Percentiles rank a stretch among this genome's conserved stretches.
phyloP scores from a whole-genome alignment of 225 moss, liverwort and hornwort species.

The Physcomitrium patens region DNA sequence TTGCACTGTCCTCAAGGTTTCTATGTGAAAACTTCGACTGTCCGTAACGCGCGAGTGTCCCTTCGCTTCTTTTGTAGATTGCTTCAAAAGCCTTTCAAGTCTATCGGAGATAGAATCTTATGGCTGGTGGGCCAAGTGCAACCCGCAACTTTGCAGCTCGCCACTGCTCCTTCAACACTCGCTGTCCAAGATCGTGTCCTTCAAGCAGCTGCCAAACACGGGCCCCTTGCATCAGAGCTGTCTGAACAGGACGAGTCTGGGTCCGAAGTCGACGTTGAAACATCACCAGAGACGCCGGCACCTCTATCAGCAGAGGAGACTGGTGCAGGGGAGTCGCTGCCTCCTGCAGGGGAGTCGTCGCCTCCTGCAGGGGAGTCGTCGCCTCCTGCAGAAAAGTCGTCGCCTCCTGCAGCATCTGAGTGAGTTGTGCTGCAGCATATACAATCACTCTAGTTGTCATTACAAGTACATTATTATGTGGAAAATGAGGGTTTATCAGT shows the following conservation, averaged over 20 bases:
- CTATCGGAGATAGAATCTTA: conserved; percentile 49
- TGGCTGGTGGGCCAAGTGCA: conserved; percentile 71
- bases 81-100: conserved; percentile 69
- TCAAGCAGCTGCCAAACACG: conserved; percentile 98
- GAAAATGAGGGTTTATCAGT: conserved; percentile 32
- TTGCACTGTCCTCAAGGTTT: neutral
- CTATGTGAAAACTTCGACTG: neutral
- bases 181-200: conserved; percentile 88
- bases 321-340: conserved; percentile 27
- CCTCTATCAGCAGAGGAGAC: conserved; percentile 36
- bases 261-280: conserved; percentile 40
- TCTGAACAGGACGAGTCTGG: conserved; percentile 46
- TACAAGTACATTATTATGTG: conserved; percentile 39
- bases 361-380: conserved; percentile 35
- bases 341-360: conserved; percentile 34
- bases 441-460: conserved; percentile 4
- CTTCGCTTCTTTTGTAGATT: conserved; percentile 48
- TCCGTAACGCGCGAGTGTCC: conserved; percentile 6
- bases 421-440: conserved; percentile 36
- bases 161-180: conserved; percentile 84
- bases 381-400: too few species aligned
- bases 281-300: conserved; percentile 28
- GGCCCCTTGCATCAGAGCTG: conserved; percentile 76
- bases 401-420: conserved; percentile 38
- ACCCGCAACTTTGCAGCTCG: conserved; percentile 79